phyloP scores from a whole-genome alignment of 495 filamentous ascomycete genomes.

The Talaromyces liani region DNA sequence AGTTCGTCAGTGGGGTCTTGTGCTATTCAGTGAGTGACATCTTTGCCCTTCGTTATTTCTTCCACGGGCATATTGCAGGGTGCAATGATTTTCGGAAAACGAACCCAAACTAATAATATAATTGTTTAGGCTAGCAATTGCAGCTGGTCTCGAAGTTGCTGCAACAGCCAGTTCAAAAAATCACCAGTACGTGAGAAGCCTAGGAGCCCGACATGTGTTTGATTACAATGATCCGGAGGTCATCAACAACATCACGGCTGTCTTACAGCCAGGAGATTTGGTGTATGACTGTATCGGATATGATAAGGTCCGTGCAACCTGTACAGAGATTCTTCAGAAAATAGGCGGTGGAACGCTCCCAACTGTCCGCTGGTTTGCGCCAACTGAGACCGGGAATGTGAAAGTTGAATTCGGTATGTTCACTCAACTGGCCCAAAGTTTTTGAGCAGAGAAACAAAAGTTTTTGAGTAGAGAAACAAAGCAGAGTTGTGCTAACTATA shows the following conservation, averaged over 20 bases:
- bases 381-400: neutral
- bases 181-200: conserved; percentile 22
- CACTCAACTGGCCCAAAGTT: neutral
- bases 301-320: conserved; percentile 9
- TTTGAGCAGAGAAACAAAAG: neutral
- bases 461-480: neutral
- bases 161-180: conserved; percentile 28
- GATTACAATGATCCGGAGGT: conserved; percentile 26
- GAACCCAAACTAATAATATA: neutral
- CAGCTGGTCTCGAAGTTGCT: conserved; percentile 26
- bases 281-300: conserved; percentile 18
- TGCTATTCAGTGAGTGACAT: conserved; percentile 18
- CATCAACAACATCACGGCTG: conserved; percentile 11
- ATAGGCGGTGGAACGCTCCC: conserved; percentile 29
- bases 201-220: conserved; percentile 29
- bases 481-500: neutral
- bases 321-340: conserved; percentile 20
- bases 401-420: neutral
- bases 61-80: neutral
- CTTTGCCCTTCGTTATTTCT: neutral
- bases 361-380: conserved; percentile 6
- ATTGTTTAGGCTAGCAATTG: conserved; percentile 14
- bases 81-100: too few relatives aligned
- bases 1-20: conserved; percentile 23
- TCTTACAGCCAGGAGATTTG: conserved; percentile 12